phyloP scores from a whole-genome alignment of 2,329 filamentous ascomycete species.

The Colletotrichum paranaense region DNA sequence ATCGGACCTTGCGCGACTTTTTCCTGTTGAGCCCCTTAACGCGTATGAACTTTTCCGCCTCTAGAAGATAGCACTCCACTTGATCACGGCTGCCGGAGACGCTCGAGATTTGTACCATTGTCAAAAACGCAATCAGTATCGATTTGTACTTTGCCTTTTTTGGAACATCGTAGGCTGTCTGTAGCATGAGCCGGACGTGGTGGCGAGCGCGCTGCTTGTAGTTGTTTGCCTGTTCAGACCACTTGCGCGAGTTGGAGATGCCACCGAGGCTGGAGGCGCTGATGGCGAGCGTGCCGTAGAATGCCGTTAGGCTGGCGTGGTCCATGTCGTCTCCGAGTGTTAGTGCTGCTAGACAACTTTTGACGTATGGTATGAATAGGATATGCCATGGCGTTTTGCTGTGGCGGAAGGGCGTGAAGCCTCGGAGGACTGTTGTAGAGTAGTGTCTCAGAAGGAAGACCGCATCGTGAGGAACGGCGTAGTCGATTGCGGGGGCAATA shows the following conservation, averaged over 20 bases:
- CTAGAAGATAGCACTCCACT: constrained; percentile 48
- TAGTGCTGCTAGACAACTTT: constrained; percentile 48
- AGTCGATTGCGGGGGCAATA: constrained; percentile 10
- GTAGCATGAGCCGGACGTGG: background rate
- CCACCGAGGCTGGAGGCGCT: constrained; percentile 51
- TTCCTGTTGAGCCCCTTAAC: constrained; percentile 47
- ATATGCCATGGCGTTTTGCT: constrained; percentile 54
- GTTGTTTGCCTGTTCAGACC: constrained; percentile 43
- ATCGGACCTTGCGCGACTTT: constrained; percentile 53
- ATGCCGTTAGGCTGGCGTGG: constrained; percentile 48
- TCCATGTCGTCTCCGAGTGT: constrained; percentile 47
- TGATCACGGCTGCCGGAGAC: background rate
- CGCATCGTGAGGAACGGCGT: constrained; percentile 43
- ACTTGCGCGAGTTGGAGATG: constrained; percentile 41
- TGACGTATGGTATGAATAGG: constrained; percentile 50
- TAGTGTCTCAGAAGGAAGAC: constrained; percentile 52
- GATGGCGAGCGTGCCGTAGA: constrained; percentile 50
- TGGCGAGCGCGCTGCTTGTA: background rate
- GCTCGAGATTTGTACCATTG: background rate
- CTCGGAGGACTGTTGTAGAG: constrained; percentile 45
- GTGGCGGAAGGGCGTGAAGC: constrained; percentile 50
- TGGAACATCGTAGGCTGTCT: background rate
- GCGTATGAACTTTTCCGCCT: constrained; percentile 53
- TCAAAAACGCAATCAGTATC: background rate
- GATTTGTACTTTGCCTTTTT: background rate